Evolutionary conservation across 192 early-diverging fungal genomes (phyloP).

Genomic region (Kappamyces sp.): DNA sequence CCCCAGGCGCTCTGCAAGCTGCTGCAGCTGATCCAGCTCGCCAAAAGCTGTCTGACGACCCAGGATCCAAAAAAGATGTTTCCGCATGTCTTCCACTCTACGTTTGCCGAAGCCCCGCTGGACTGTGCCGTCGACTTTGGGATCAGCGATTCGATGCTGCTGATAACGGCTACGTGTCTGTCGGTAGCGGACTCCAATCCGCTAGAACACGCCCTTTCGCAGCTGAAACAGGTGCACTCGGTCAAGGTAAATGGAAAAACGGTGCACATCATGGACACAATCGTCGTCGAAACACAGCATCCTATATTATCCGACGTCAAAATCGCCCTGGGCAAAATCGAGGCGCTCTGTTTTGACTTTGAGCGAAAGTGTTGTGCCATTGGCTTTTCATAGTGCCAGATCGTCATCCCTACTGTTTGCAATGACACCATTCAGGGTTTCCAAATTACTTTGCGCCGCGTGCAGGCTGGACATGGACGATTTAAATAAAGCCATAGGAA

Average conservation of each 20-base stretch:
- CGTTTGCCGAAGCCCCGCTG: constrained; percentile 1
- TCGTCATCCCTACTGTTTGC: constrained; percentile 10
- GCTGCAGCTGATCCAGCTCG: background rate
- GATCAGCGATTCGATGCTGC: constrained; percentile 6
- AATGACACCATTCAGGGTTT: background rate
- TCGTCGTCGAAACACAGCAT: background rate
- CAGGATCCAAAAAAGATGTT: constrained; percentile 4
- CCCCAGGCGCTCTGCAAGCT: constrained; percentile 2
- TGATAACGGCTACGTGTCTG: constrained; percentile 5
- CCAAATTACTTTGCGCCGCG: background rate
- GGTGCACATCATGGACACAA: constrained; percentile 10
- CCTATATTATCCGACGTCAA: constrained; percentile 1
- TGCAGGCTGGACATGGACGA: constrained; percentile 3
- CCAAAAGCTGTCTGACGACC: background rate
- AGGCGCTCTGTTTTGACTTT: constrained; percentile 13
- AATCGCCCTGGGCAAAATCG: constrained; percentile 4
- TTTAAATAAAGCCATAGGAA: background rate
- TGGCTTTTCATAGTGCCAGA: constrained; percentile 1
- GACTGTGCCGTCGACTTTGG: constrained; percentile 15
- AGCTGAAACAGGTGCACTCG: constrained; percentile 1
- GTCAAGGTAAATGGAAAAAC: constrained; percentile 10
- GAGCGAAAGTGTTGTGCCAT: constrained; percentile 9
- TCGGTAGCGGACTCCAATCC: background rate
- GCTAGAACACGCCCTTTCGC: constrained; percentile 11
- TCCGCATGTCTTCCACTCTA: constrained; percentile 7